Evolutionary conservation across 192 early-diverging fungal genomes (phyloP), one percentile per base, ranked within the genome.

Genomic region (Dissophora globulifera): DNA sequence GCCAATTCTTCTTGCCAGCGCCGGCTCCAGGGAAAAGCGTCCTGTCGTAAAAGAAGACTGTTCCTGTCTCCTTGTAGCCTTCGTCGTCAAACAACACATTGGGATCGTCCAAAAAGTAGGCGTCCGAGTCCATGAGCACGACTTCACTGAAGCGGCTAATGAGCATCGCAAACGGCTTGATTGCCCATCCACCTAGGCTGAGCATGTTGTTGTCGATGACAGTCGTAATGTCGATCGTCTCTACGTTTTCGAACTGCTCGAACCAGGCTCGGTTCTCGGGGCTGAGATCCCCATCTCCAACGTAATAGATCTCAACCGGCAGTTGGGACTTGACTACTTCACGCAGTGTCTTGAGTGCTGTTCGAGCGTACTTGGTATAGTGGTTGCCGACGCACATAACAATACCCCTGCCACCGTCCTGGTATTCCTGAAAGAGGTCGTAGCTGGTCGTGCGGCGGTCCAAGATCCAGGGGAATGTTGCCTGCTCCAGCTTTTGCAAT

Each of bases 51-150:
- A 89, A 92, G 58, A 74, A 91, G 5, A 91, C 57, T 17, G 86
- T 69, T 20, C 86, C 84, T 0, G 78, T 80, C 32, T 76, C 50
- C 69, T 79, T 58, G 54, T 85, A 82, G 16, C 67, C 78, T 8
- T 42, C 51, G 56, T 90, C 79, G 12, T 71, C 54, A 60, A 92
- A 88, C 50, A 89, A 20, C 12, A 78, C 63, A 17, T 71, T 81
- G 1, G 91, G 91, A 29, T 82, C 64, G 32, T 82, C 74, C 32
- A 92, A 60, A 60, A 90, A 89, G 19, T 83, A 66, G 0, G 86
- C 90, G 61, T 92, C 91, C 19, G 91, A 82, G 68, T 93, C 91
- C 71, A 92, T 78, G 52, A 93, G 62, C 30, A 93, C 87, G 11
- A 80, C 81, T 27, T 91, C 81, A n/a, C 53, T 52, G 75, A 90